These are phyloP conservation scores for Mycena sanguinolenta DNA, from an alignment of 768 basidiomycete genomes.

Conservation along the genomic window DNA sequence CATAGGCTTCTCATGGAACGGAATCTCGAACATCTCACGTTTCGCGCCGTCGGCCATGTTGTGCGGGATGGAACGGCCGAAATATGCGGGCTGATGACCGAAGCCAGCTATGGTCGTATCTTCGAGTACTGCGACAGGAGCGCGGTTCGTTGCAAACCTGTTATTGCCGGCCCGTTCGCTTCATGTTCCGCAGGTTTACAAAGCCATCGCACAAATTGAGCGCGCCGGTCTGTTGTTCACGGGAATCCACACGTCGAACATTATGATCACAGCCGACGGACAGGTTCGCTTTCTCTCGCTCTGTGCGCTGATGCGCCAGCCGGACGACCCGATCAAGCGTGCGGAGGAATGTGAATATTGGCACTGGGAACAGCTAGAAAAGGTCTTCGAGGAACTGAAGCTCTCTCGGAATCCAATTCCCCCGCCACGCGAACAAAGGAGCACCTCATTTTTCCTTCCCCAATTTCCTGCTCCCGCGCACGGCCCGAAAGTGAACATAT, in stretches of 20 bases:
- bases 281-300: slow-evolving; percentile 10
- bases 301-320: slow-evolving; percentile 3
- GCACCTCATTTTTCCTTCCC: background rate
- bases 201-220: slow-evolving; percentile 24
- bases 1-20: slow-evolving; percentile 18
- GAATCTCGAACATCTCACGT: slow-evolving; percentile 29
- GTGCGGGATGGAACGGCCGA: slow-evolving; percentile 30
- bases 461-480: slow-evolving; percentile 4
- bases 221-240: slow-evolving; percentile 21
- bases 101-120: slow-evolving; percentile 32
- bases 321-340: background rate
- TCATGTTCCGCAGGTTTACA: slow-evolving; percentile 22
- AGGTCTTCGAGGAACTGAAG: slow-evolving; percentile 10
- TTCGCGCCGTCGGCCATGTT: slow-evolving; percentile 38
- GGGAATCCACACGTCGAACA: slow-evolving; percentile 1
- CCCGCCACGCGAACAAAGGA: background rate
- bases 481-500: background rate
- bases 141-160: slow-evolving; percentile 8
- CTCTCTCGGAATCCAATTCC: background rate
- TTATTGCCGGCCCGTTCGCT: background rate
- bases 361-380: slow-evolving; percentile 20
- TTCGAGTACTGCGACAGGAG: slow-evolving; percentile 31
- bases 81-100: slow-evolving; percentile 40
- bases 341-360: slow-evolving; percentile 1
- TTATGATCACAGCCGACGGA: slow-evolving; percentile 13